Conservation (phyloP, 768 basidiomycete species). For the Lepiota venenata region DNA sequence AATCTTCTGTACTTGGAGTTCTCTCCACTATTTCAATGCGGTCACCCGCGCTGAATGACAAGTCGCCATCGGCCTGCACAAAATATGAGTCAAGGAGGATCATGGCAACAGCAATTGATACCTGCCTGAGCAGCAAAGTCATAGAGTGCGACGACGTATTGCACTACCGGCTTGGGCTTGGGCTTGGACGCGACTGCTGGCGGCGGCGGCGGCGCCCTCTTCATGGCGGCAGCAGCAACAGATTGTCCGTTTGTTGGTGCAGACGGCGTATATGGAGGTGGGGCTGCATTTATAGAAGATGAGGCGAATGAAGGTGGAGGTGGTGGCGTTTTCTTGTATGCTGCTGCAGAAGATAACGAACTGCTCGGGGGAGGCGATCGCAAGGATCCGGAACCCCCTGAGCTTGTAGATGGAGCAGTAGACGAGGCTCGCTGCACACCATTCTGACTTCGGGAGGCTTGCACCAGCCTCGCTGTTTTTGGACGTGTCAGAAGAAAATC, state of each 20-base stretch:
- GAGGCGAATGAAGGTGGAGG: slow-evolving; percentile 26
- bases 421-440: slow-evolving; percentile 31
- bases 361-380: slow-evolving; percentile 41
- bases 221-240: slow-evolving; percentile 38
- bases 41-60: slow-evolving; percentile 88
- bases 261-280: slow-evolving; percentile 31
- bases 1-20: slow-evolving; percentile 83
- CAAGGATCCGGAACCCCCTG: slow-evolving; percentile 28
- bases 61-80: slow-evolving; percentile 79
- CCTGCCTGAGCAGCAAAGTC: slow-evolving; percentile 89
- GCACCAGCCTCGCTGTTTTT: slow-evolving; percentile 61
- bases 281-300: slow-evolving; percentile 19
- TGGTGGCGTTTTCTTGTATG: slow-evolving; percentile 51
- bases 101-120: background rate
- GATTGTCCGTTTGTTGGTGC: slow-evolving; percentile 12
- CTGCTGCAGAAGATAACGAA: slow-evolving; percentile 25
- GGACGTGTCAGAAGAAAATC: background rate
- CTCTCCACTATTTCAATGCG: slow-evolving; percentile 86
- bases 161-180: slow-evolving; percentile 54
- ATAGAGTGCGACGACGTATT: slow-evolving; percentile 90
- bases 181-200: slow-evolving; percentile 91
- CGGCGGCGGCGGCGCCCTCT: slow-evolving; percentile 87
- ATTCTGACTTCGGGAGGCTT: slow-evolving; percentile 33
- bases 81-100: slow-evolving; percentile 3
- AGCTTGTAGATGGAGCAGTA: slow-evolving; percentile 29